phyloP scores from a whole-genome alignment of 441 rosid species.

The Cnidoscolus chayamansa region DNA sequence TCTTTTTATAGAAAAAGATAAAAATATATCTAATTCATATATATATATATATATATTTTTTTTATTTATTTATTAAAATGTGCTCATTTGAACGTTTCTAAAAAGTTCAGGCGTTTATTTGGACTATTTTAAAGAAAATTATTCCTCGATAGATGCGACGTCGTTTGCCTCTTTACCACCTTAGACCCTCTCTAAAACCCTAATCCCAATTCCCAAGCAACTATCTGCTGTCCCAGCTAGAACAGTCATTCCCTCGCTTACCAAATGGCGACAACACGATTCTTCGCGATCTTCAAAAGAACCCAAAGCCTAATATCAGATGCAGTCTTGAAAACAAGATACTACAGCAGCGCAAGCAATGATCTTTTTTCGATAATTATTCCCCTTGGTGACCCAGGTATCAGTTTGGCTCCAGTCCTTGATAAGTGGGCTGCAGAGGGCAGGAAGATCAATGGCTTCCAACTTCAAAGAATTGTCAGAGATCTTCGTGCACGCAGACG shows the following conservation, averaged over 20 bases:
- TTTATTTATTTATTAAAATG: too few relatives aligned
- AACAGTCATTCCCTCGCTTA: neutral
- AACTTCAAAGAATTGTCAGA: constrained; percentile 33
- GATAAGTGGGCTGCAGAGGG: constrained; percentile 47
- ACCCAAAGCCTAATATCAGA: constrained; percentile 18
- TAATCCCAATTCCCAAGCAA: neutral
- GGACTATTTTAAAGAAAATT: too few relatives aligned
- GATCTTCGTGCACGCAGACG: constrained; percentile 36
- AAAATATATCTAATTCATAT: too few relatives aligned
- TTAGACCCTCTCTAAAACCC: constrained; percentile 5
- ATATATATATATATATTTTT: too few relatives aligned
- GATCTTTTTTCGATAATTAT: constrained; percentile 37
- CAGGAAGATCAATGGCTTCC: constrained; percentile 8
- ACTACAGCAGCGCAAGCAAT: constrained; percentile 7
- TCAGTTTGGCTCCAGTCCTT: constrained; percentile 38
- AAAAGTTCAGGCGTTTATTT: too few relatives aligned
- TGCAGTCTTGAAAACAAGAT: constrained; percentile 17
- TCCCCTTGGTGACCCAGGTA: constrained; percentile 40
- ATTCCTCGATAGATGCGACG: too few relatives aligned
- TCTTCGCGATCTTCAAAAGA: constrained; percentile 15
- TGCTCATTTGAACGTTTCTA: too few relatives aligned
- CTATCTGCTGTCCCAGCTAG: too few relatives aligned
- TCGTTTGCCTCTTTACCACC: too few relatives aligned
- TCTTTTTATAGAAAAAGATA: too few relatives aligned
- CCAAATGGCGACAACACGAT: constrained; percentile 17